Conservation (phyloP, 2,329 filamentous ascomycete species). For the Penicillium sp. region DNA sequence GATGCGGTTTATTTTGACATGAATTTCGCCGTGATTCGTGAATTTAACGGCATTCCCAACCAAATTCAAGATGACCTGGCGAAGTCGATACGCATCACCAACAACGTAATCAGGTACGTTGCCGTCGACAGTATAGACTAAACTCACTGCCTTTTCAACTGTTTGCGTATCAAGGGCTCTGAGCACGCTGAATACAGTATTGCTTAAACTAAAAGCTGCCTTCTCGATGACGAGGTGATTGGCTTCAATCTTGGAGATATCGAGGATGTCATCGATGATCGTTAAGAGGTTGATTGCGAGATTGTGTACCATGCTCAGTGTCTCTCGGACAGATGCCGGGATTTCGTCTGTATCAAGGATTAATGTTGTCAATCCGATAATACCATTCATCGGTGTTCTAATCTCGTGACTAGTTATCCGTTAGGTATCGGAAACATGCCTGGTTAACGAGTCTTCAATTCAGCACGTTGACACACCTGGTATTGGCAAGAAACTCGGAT, state of each 20-base stretch:
- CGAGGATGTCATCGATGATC: constrained; percentile 77
- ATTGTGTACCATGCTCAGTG: constrained; percentile 95
- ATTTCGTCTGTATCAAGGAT: constrained; percentile 89
- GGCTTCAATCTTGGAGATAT: constrained; percentile 75
- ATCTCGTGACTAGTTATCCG: constrained; percentile 70
- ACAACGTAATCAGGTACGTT: constrained; percentile 89
- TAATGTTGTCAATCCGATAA: constrained; percentile 92
- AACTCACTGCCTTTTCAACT: constrained; percentile 85
- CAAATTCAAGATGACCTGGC: constrained; percentile 91
- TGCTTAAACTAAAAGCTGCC: constrained; percentile 86
- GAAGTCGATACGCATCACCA: constrained; percentile 86
- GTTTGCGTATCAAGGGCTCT: constrained; percentile 91
- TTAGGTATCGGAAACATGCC: too few relatives aligned
- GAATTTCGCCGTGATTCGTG: constrained; percentile 89
- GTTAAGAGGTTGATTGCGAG: constrained; percentile 89
- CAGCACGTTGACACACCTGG: too few relatives aligned
- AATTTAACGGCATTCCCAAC: constrained; percentile 98
- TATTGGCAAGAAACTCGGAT: constrained; percentile 93
- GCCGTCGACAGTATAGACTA: constrained; percentile 86
- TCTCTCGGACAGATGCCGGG: constrained; percentile 88
- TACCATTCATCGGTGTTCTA: constrained; percentile 91
- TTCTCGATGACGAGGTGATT: constrained; percentile 95
- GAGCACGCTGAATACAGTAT: constrained; percentile 89
- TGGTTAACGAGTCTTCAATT: too few relatives aligned
- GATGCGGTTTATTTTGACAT: constrained; percentile 75